Base-by-base conservation (phyloP, 1,284 basidiomycete genomes). In the Entoloma clypeatum region DNA sequence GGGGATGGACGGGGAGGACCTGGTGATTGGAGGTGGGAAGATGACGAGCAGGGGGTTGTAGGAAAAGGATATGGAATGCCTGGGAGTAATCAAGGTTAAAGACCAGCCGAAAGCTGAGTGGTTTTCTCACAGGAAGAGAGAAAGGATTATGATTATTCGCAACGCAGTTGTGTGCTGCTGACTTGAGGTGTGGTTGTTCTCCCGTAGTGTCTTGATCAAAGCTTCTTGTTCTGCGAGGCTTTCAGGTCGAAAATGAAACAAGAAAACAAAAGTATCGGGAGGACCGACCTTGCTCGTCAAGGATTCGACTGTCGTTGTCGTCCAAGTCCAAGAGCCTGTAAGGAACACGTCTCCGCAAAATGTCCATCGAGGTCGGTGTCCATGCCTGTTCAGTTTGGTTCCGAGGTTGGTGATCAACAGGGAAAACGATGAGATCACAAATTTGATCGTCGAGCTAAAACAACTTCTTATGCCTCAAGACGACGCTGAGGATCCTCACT, bases 241-340 rank as follows among this genome's bases (percentile, higher is more conserved):
- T 17, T 40, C n/a, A 24, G 19, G n/a, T n/a, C n/a, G 26, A 39
- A 18, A 16, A 19, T 31, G 39, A 25, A 10, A 36, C 9, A 29
- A 23, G 14, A 5, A 22, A 10, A 23, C 11, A 21, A 16, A 10
- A 9, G 31, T 17, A 27, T 27, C n/a, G 30, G 25, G 10, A 36
- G 34, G 3, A 25, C 52, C 39, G 38, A 71, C 76, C 73, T 64
- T 78, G 73, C 39, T 79, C 77, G 36, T 78, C 74, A 16, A 77
- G 56, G 24, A 77, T 57, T 10, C 39, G 44, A 23, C 42, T 39
- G 11, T 59, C 53, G n/a, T 58, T 58, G 8, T 54, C 56, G 10
- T 67, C 65, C 46, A 52, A 43, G 5, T 55, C 49, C 10, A 52
- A 40, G 26, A 58, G 57, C 33, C 57, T 64, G 52, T 72, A 78